phyloP scores from a whole-genome alignment of 2,329 filamentous ascomycete genomes.

The Pseudogymnoascus sp. region DNA sequence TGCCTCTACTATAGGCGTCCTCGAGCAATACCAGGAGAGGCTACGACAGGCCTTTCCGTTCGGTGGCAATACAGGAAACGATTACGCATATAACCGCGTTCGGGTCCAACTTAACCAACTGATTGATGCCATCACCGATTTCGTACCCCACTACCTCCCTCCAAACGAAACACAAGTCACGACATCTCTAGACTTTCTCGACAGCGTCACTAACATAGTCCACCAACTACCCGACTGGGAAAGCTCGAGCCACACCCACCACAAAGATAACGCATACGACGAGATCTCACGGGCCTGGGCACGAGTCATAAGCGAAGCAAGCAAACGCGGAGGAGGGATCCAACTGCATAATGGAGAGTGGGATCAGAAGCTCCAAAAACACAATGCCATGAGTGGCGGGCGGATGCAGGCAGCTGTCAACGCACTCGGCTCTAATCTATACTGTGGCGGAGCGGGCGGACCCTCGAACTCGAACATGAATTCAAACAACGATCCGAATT shows the following conservation, averaged over 20 bases:
- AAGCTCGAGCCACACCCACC: constrained; percentile 75
- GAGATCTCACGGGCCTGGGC: constrained; percentile 93
- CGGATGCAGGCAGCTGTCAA: constrained; percentile 73
- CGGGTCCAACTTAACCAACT: constrained; percentile 71
- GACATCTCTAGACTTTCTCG: constrained; percentile 76
- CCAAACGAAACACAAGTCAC: constrained; percentile 81
- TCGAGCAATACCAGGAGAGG: constrained; percentile 71
- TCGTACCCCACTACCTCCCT: constrained; percentile 90
- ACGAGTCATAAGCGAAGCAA: constrained; percentile 79
- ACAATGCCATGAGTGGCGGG: constrained; percentile 79
- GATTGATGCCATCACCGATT: constrained; percentile 84
- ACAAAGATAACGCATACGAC: constrained; percentile 93
- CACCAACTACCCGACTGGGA: constrained; percentile 89
- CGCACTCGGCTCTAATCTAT: constrained; percentile 64
- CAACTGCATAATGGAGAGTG: constrained; percentile 82
- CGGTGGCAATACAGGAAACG: constrained; percentile 73
- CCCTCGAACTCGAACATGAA: constrained; percentile 15
- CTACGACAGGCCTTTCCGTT: constrained; percentile 76
- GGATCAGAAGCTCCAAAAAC: constrained; percentile 79
- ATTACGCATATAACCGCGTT: constrained; percentile 92
- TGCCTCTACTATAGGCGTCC: constrained; percentile 67
- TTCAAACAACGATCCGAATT: constrained; percentile 39
- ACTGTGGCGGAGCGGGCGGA: constrained; percentile 59
- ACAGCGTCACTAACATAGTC: constrained; percentile 82
- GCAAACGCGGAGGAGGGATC: constrained; percentile 85